Percentiles rank a stretch among this genome's conserved stretches.
phyloP scores from a whole-genome alignment of 768 basidiomycete genomes.

The Lentinus brumalis region DNA sequence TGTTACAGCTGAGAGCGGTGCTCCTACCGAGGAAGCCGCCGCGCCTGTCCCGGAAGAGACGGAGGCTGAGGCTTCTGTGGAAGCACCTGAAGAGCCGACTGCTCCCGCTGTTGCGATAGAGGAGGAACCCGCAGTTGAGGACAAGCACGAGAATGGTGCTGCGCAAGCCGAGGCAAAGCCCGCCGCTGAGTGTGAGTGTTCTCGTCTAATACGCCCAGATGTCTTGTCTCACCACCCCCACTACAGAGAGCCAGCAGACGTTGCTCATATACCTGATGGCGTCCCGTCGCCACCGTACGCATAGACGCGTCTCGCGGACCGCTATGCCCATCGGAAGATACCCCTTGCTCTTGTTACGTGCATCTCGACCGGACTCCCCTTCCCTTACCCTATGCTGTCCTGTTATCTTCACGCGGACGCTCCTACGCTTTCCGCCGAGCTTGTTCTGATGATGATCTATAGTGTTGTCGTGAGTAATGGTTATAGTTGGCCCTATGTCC shows the following conservation, averaged over 20 bases:
- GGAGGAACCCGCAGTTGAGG: not conserved
- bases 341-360: conserved; percentile 3
- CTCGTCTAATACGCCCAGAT: not conserved
- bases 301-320: conserved; percentile 7
- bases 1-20: too few species aligned
- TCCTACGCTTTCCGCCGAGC: not conserved
- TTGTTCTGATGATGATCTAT: not conserved
- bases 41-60: not conserved
- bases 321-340: conserved; percentile 16
- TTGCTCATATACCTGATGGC: conserved; percentile 11
- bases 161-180: conserved; percentile 5
- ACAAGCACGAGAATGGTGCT: not conserved
- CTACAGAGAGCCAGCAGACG: conserved; percentile 2
- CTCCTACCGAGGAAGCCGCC: conserved; percentile 1
- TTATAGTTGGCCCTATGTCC: not conserved
- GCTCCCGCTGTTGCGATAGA: not conserved
- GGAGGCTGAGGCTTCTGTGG: not conserved
- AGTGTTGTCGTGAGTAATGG: not conserved
- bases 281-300: conserved; percentile 1
- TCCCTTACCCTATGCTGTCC: conserved; percentile 9
- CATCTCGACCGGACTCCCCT: conserved; percentile 1
- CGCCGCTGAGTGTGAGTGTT: conserved; percentile 7
- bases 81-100: not conserved
- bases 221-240: not conserved
- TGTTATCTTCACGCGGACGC: not conserved